These are phyloP conservation scores for Rhodomyrtus tomentosa DNA, from an alignment of 345 rosid species.

Conservation along the genomic window DNA sequence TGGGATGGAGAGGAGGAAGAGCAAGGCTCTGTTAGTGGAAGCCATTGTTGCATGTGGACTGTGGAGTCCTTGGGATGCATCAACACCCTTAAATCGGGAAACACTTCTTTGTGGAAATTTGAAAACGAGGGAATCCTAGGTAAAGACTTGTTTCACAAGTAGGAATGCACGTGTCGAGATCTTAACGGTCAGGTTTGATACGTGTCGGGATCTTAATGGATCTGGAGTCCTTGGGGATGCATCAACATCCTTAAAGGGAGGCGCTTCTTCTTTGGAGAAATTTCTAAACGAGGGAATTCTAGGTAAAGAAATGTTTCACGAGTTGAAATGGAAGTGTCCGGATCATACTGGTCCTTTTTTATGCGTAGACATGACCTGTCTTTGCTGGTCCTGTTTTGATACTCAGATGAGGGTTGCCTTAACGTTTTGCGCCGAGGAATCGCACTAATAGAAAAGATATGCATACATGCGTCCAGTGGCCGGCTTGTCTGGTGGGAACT, in stretches of 20 bases:
- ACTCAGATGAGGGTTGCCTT: not conserved
- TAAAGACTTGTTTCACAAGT: not conserved
- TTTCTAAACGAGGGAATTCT: not conserved
- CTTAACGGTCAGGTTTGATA: not conserved
- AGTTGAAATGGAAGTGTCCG: not conserved
- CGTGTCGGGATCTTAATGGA: too few species aligned
- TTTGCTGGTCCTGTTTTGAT: not conserved
- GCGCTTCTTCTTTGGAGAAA: not conserved
- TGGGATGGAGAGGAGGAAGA: not conserved
- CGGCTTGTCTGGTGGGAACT: too few species aligned
- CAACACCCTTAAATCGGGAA: not conserved
- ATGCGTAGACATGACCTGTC: rapidly evolving
- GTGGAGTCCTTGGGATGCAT: not conserved
- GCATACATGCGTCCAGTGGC: too few species aligned
- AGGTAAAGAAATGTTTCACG: rapidly evolving
- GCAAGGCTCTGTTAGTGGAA: not conserved
- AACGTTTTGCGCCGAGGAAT: not conserved
- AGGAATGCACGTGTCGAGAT: not conserved
- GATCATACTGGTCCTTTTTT: not conserved
- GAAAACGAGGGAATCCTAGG: not conserved
- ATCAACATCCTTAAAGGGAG: not conserved
- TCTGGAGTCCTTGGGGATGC: not conserved
- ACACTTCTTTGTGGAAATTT: not conserved
- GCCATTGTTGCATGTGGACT: not conserved
- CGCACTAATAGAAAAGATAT: not conserved